Conservation (phyloP, 2,329 filamentous ascomycete species). For the Lecanicillium sp. region DNA sequence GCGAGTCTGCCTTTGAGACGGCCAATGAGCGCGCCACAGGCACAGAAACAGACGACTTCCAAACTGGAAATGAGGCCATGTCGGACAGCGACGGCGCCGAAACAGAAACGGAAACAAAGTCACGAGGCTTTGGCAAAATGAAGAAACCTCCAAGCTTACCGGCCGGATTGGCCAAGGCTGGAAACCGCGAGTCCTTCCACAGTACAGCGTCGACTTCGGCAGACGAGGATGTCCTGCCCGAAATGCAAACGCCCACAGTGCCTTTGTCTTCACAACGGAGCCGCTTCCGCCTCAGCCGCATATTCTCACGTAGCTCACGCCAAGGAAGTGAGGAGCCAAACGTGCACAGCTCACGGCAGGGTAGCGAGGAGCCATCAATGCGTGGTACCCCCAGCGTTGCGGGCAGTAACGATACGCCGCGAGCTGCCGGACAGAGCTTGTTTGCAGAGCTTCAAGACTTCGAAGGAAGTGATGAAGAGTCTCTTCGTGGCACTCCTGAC, state of each 20-base stretch:
- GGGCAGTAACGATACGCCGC: constrained; percentile 42
- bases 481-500: constrained; percentile 48
- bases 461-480: constrained; percentile 66
- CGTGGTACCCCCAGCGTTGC: constrained; percentile 52
- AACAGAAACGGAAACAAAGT: constrained; percentile 89
- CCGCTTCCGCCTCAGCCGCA: constrained; percentile 62
- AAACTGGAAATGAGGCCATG: constrained; percentile 78
- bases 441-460: constrained; percentile 86
- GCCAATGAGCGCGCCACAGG: constrained; percentile 70
- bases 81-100: constrained; percentile 64
- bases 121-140: constrained; percentile 33
- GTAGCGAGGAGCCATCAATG: constrained; percentile 49
- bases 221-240: constrained; percentile 55
- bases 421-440: constrained; percentile 61
- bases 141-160: constrained; percentile 34
- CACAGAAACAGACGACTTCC: constrained; percentile 91
- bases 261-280: constrained; percentile 58
- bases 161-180: constrained; percentile 27
- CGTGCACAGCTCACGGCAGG: constrained; percentile 49
- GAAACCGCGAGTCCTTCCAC: constrained; percentile 60
- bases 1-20: constrained; percentile 56
- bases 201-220: constrained; percentile 86
- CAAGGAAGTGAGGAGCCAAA: constrained; percentile 51
- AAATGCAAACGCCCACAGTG: constrained; percentile 52
- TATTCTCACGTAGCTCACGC: constrained; percentile 50